Evolutionary conservation across 164 flowering plant species (phyloP).

Genomic region (Hamamelis virginiana): DNA sequence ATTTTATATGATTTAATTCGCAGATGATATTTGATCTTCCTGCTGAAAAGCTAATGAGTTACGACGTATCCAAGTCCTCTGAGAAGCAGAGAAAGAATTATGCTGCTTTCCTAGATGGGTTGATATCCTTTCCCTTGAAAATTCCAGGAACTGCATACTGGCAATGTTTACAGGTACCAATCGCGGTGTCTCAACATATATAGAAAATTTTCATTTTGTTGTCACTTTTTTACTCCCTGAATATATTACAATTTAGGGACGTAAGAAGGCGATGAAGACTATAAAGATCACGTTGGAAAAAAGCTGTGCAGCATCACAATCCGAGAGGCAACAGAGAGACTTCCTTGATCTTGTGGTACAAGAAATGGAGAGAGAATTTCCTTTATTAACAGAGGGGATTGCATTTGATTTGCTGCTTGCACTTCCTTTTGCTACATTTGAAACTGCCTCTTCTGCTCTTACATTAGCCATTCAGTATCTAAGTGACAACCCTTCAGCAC

Average conservation of each 20-base stretch:
- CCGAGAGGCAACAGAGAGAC: neutral
- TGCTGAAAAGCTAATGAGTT: constrained; percentile 11
- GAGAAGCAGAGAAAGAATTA: constrained; percentile 1
- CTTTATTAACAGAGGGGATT: constrained; percentile 16
- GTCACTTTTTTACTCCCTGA: too few relatives aligned
- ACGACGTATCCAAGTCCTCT: constrained; percentile 6
- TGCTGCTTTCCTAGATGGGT: neutral
- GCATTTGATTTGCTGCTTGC: constrained; percentile 18
- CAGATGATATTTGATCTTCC: too few relatives aligned
- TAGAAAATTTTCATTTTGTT: too few relatives aligned
- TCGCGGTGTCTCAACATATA: too few relatives aligned
- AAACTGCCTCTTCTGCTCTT: constrained; percentile 17
- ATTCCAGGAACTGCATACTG: too few relatives aligned
- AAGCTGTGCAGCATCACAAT: neutral
- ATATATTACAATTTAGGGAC: too few relatives aligned
- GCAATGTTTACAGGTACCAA: constrained; percentile 15
- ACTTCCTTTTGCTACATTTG: constrained; percentile 27
- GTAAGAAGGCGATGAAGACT: too few relatives aligned
- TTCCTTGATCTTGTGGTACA: constrained; percentile 16
- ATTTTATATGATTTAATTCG: too few relatives aligned
- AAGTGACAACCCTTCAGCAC: constrained; percentile 21
- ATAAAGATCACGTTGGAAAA: too few relatives aligned
- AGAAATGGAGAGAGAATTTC: too few relatives aligned
- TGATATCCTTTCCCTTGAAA: constrained; percentile 19
- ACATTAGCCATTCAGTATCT: constrained; percentile 23